Percentiles rank a stretch among this genome's conserved stretches.
Evolutionary conservation across 441 rosid species (phyloP).

Genomic region (Breynia disticha): DNA sequence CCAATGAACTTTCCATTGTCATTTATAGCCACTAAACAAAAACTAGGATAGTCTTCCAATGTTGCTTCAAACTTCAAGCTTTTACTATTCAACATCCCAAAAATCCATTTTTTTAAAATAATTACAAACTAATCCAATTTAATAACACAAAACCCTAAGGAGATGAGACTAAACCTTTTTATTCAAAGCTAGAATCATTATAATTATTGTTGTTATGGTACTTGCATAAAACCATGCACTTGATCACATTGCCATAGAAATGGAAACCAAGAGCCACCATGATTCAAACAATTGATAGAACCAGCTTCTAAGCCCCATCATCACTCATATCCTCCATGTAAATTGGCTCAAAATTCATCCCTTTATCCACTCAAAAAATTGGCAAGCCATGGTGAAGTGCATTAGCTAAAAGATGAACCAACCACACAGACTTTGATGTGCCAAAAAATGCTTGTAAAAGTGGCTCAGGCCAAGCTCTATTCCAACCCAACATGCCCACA

Average conservation of each 20-base stretch:
- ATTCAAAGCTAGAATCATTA: constrained; percentile 9
- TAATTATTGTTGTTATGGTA: constrained; percentile 19
- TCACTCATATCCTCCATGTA: constrained; percentile 91
- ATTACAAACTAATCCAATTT: constrained; percentile 7
- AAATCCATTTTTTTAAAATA: too few species aligned
- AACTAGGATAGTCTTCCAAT: too few species aligned
- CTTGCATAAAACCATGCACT: constrained; percentile 86
- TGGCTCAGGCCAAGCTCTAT: constrained; percentile 90
- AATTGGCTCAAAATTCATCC: constrained; percentile 47
- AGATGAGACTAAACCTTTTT: constrained; percentile 24
- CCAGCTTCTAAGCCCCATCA: constrained; percentile 46
- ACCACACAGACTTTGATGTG: constrained; percentile 84
- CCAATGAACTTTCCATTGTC: too few species aligned
- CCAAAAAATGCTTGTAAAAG: constrained; percentile 68
- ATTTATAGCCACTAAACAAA: too few species aligned
- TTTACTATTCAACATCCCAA: too few species aligned
- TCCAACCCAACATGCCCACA: constrained; percentile 83
- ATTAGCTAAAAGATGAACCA: constrained; percentile 79
- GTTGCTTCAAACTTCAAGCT: too few species aligned
- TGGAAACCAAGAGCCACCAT: constrained; percentile 96
- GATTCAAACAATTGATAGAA: constrained; percentile 46
- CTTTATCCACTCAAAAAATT: constrained; percentile 63
- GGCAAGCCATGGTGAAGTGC: constrained; percentile 72
- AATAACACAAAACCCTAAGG: constrained; percentile 14
- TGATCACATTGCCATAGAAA: constrained; percentile 66